Base-by-base conservation (phyloP, 345 rosid species). In the Combretum micranthum region DNA sequence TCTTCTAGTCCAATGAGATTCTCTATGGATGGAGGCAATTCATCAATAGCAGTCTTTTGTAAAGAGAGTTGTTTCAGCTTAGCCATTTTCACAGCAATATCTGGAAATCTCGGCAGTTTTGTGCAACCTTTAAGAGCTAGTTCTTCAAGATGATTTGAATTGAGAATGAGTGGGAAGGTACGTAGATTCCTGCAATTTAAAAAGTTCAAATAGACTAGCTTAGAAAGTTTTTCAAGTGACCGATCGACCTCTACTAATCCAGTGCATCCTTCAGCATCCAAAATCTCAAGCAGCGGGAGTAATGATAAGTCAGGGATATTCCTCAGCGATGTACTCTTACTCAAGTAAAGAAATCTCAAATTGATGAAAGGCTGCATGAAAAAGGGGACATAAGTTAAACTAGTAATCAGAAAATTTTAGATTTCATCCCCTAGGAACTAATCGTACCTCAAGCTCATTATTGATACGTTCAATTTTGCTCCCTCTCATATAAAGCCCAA, bases 51-150 rank as follows among this genome's bases (percentile, higher is more conserved):
- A 59, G 63, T 65, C 21, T 42, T 49, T 15, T 52, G 1, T 12
- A 65, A 49, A 18, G 20, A 5, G 1, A 65, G 46, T 16, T 3
- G 13, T 52, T 32, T 15, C 20, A 65, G 11, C 2, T 46, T 12
- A 25, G 18, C 15, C 18, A 63, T 42, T 19, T 0, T 20, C 15
- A 21, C 57, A n/a, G 26, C 47, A 53, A 65, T 57, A 53, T 65
- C 54, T 0, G 69, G 64, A 48, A 66, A 66, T 21, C 7, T 59
- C 42, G 32, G 13, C 20, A 66, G 64, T 16, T 37, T 53, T 15
- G 53, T 18, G 18, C 70, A 66, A 16, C 50, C 60, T 17, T 17
- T 12, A 21, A 66, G 43, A 13, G 20, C 3, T 1, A 66, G 20
- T 16, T 2, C 21, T 18, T 46, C 6, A 39, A 66, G 70, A 42